phyloP scores from a whole-genome alignment of 1,284 basidiomycete species.

The Cystobasidiaceae sp. region DNA sequence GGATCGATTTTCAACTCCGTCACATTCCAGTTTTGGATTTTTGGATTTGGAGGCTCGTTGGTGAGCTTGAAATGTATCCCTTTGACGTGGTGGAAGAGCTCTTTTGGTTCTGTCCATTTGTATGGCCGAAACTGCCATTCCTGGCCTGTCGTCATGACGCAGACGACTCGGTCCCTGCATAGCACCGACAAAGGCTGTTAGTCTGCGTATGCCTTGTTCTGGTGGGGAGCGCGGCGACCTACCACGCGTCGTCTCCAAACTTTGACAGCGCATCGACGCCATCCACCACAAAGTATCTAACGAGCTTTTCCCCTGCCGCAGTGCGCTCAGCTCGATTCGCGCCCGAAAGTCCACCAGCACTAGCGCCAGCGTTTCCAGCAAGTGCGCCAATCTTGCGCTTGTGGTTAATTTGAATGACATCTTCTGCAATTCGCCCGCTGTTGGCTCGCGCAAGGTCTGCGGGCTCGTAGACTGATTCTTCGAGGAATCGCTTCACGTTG shows the following conservation, averaged over 20 bases:
- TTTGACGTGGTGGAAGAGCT: conserved; percentile 89
- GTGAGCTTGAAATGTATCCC: conserved; percentile 89
- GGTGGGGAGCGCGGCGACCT: conserved; percentile 31
- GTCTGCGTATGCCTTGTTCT: background rate
- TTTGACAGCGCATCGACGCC: conserved; percentile 84
- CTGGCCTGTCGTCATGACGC: conserved; percentile 95
- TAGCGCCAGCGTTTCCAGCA: background rate
- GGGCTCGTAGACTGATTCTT: conserved; percentile 68
- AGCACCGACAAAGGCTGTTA: background rate
- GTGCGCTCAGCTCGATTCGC: conserved; percentile 19
- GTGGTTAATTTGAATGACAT: conserved; percentile 30
- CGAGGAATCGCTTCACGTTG: conserved; percentile 89
- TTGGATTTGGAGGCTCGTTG: conserved; percentile 79
- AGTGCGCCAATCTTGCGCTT: conserved; percentile 17
- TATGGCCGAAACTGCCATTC: conserved; percentile 96
- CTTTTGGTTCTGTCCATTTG: conserved; percentile 87
- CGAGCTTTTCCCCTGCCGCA: conserved; percentile 50
- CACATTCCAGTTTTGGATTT: conserved; percentile 94
- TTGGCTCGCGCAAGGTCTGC: conserved; percentile 11
- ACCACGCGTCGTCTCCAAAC: conserved; percentile 84
- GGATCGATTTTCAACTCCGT: conserved; percentile 90
- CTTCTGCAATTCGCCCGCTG: conserved; percentile 16
- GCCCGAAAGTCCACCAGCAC: conserved; percentile 18
- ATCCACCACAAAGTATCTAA: conserved; percentile 71
- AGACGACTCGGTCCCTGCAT: conserved; percentile 76